A percentile compares a stretch with the other conserved stretches of the same genome.
These are phyloP conservation scores for Spencermartinsiella europaea DNA, from an alignment of 805 yeast species.

Conservation along the genomic window DNA sequence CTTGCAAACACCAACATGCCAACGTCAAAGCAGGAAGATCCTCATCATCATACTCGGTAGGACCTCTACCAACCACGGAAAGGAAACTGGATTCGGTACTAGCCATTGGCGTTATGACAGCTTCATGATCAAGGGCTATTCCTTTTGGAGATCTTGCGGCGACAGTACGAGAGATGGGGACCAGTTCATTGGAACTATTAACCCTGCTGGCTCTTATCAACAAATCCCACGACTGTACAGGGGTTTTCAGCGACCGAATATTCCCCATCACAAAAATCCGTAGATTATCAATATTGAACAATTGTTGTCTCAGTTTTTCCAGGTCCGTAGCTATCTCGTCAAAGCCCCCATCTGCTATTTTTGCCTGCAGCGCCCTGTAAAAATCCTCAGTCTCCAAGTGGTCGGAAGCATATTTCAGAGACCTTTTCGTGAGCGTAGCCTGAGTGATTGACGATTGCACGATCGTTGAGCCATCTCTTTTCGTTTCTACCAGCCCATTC, in stretches of 20 bases:
- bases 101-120: conserved; percentile 66
- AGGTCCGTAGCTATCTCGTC: conserved; percentile 44
- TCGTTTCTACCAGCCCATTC: conserved; percentile 55
- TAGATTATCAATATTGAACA: conserved; percentile 55
- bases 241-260: conserved; percentile 43
- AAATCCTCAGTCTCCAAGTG: conserved; percentile 56
- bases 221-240: conserved; percentile 55
- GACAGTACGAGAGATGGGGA: conserved; percentile 37
- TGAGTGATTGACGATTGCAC: conserved; percentile 57
- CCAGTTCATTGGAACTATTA: conserved; percentile 17
- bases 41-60: conserved; percentile 46
- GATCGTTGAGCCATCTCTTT: conserved; percentile 60
- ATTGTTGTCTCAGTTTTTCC: conserved; percentile 44
- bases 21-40: conserved; percentile 69
- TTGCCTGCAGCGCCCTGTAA: conserved; percentile 42
- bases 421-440: conserved; percentile 48
- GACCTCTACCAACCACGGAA: conserved; percentile 53
- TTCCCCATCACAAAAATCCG: conserved; percentile 72
- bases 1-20: conserved; percentile 70
- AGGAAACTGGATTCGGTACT: conserved; percentile 80
- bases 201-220: conserved; percentile 26
- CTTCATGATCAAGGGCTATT: conserved; percentile 43
- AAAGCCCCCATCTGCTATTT: conserved; percentile 49
- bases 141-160: conserved; percentile 54
- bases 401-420: conserved; percentile 64